Evolutionary conservation across 1,284 basidiomycete species (phyloP).

Genomic region (Trametes sp.): DNA sequence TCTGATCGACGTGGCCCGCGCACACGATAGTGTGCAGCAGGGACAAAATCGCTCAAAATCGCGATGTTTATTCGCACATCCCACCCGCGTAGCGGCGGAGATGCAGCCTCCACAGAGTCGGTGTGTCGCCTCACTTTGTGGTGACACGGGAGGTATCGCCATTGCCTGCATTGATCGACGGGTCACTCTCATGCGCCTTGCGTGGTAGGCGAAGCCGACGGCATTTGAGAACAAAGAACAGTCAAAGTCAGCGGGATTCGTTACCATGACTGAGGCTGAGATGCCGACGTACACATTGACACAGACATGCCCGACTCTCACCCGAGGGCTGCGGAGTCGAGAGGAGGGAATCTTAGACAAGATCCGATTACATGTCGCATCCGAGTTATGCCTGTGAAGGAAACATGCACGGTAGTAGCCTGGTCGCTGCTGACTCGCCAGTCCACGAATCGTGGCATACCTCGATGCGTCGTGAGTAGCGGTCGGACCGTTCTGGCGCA

Average conservation of each 20-base stretch:
- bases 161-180: background rate
- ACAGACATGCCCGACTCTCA: too few species aligned
- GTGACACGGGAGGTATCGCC: background rate
- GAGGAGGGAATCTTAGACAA: too few species aligned
- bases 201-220: background rate
- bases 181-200: background rate
- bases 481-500: too few species aligned
- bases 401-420: too few species aligned
- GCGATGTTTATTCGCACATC: background rate
- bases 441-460: too few species aligned
- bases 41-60: background rate
- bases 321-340: too few species aligned
- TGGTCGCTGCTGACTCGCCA: too few species aligned
- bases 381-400: too few species aligned
- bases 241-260: background rate
- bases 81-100: background rate
- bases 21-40: background rate
- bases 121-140: background rate
- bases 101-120: background rate
- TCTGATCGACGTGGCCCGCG: background rate
- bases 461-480: too few species aligned
- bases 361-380: too few species aligned
- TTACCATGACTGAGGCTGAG: too few species aligned
- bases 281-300: background rate
- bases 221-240: background rate